phyloP scores from a whole-genome alignment of 768 basidiomycete genomes.

The Leccinum variicolor region DNA sequence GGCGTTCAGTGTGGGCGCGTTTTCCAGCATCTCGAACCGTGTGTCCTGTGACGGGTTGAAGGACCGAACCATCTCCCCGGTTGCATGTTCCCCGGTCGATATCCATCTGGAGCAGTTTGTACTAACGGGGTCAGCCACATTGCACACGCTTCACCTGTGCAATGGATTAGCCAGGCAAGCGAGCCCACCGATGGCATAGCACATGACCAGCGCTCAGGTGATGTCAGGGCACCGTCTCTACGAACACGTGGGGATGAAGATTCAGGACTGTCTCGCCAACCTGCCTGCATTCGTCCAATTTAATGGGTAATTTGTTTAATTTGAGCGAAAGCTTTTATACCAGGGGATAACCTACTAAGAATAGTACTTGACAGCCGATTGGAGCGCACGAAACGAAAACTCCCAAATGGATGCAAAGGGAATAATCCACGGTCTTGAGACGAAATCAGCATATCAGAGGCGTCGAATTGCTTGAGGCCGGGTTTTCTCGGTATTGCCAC shows the following conservation, averaged over 20 bases:
- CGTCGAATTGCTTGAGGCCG: background rate
- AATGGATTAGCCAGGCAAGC: background rate
- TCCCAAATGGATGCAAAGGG: background rate
- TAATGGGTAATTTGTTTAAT: background rate
- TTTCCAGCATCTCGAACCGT: constrained; percentile 4
- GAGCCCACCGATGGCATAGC: background rate
- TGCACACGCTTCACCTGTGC: background rate
- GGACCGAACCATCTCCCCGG: background rate
- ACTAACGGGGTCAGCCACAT: background rate
- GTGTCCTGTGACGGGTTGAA: constrained; percentile 3
- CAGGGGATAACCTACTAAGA: background rate
- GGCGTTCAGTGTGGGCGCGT: background rate
- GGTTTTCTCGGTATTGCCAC: background rate
- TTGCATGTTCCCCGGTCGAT: background rate
- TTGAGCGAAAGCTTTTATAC: background rate
- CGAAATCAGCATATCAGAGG: background rate
- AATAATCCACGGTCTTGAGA: background rate
- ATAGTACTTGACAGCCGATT: background rate
- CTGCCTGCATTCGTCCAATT: background rate
- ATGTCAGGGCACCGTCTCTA: background rate
- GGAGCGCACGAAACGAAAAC: background rate
- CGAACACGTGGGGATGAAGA: background rate
- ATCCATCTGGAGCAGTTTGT: background rate
- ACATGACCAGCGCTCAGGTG: constrained; percentile 3
- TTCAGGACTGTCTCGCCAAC: background rate